A percentile compares a stretch with the other conserved stretches of the same genome.
phyloP scores from a whole-genome alignment of 78 protist genomes.

The Pirum gemmata region DNA sequence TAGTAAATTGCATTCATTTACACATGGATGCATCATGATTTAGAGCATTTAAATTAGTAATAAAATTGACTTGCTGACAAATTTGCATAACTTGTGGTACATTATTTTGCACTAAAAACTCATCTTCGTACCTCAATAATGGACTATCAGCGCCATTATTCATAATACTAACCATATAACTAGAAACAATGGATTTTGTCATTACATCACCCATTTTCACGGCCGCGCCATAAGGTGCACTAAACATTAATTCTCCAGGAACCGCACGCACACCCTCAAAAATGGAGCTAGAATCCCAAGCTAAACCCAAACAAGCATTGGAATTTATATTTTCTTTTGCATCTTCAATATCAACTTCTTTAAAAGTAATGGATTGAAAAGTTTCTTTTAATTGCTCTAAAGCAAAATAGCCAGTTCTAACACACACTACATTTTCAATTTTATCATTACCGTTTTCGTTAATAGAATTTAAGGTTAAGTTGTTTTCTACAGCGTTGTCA shows the following conservation, averaged over 20 bases:
- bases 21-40: too few species aligned
- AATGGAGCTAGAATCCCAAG: not conserved
- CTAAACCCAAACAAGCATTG: not conserved
- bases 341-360: not conserved
- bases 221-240: not conserved
- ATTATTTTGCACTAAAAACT: not conserved
- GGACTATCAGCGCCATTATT: not conserved
- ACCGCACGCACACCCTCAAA: not conserved
- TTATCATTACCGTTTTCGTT: too few species aligned
- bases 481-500: not conserved
- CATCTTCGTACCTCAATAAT: not conserved
- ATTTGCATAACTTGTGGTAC: not conserved
- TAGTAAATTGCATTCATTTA: too few species aligned
- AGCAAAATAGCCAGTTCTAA: not conserved
- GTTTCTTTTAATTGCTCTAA: not conserved
- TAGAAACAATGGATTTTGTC: not conserved
- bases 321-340: not conserved
- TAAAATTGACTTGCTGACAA: not conserved
- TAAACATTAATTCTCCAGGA: not conserved
- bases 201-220: not conserved
- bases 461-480: too few species aligned
- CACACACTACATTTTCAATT: not conserved
- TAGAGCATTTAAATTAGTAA: too few species aligned
- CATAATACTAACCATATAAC: not conserved
- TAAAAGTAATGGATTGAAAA: not conserved